Conservation (phyloP, 352 stramenopile genomes). For the Pythium rhizo-oryzae region DNA sequence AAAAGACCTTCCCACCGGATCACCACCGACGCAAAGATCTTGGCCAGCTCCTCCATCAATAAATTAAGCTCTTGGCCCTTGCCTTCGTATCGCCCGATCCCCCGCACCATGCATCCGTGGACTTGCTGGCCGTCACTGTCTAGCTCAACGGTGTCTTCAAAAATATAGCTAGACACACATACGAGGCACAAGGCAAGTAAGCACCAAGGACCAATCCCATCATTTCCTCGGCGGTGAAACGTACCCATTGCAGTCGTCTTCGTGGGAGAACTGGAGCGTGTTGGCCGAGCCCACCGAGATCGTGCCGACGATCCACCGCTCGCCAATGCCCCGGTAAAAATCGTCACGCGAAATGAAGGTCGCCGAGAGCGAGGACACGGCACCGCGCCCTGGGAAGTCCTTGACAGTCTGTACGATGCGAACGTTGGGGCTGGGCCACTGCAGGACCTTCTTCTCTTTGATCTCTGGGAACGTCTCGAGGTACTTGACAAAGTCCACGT, state of each 20-base stretch:
- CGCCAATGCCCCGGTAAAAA: conserved; percentile 33
- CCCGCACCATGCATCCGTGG: conserved; percentile 56
- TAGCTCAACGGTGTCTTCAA: conserved; percentile 50
- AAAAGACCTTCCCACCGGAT: conserved; percentile 73
- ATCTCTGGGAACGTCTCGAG: conserved; percentile 66
- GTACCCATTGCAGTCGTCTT: conserved; percentile 70
- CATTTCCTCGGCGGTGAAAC: background rate
- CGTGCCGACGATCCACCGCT: conserved; percentile 54
- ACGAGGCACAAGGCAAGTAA: background rate
- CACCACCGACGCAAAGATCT: conserved; percentile 68
- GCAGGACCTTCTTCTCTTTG: conserved; percentile 54
- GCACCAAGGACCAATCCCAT: background rate
- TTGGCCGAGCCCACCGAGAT: conserved; percentile 52
- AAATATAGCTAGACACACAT: conserved; percentile 46
- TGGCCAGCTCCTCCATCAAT: conserved; percentile 60
- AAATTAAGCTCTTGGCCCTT: conserved; percentile 45
- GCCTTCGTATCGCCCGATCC: conserved; percentile 55
- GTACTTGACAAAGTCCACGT: conserved; percentile 53
- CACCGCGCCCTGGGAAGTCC: conserved; percentile 46
- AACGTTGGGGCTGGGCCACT: conserved; percentile 39
- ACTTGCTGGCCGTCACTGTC: conserved; percentile 39
- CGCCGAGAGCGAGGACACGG: conserved; percentile 51
- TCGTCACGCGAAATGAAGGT: conserved; percentile 49
- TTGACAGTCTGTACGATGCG: conserved; percentile 61
- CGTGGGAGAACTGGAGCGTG: conserved; percentile 41